Conservation (phyloP, 2,329 filamentous ascomycete genomes). For the Neopestalotiopsis sp. region DNA sequence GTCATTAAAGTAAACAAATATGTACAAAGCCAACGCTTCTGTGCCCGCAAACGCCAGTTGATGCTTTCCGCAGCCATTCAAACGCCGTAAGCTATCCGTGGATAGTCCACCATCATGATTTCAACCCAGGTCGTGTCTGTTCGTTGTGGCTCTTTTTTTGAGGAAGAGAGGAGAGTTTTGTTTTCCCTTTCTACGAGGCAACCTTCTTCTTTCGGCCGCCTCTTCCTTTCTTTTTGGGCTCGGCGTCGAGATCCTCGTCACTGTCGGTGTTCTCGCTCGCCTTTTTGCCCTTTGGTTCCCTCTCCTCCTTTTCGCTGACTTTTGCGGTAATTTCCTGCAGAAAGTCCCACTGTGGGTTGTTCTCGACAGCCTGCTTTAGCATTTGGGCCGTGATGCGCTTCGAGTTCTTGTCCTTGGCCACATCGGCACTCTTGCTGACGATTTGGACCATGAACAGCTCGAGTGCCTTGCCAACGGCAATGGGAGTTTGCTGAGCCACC, state of each 20-base stretch:
- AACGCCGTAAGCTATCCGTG: conserved; percentile 28
- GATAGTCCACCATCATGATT: conserved; percentile 26
- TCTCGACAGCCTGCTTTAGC: conserved; percentile 87
- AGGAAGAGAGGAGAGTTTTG: background rate
- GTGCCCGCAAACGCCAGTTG: conserved; percentile 34
- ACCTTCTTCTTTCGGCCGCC: conserved; percentile 58
- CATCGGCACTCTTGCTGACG: conserved; percentile 84
- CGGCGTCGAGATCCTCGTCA: conserved; percentile 52
- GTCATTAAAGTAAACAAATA: background rate
- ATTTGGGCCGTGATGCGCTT: conserved; percentile 91
- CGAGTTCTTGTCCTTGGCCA: conserved; percentile 81
- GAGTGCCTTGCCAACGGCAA: conserved; percentile 92
- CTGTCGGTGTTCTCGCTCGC: conserved; percentile 59
- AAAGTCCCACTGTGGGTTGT: conserved; percentile 94
- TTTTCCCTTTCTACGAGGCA: conserved; percentile 31
- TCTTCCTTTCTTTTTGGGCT: conserved; percentile 52
- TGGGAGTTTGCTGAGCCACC: conserved; percentile 95
- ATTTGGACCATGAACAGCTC: conserved; percentile 98
- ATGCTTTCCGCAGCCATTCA: conserved; percentile 28
- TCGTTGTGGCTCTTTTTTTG: conserved; percentile 23
- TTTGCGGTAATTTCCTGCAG: conserved; percentile 88
- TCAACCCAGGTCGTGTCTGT: conserved; percentile 28
- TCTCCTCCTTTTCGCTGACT: conserved; percentile 63
- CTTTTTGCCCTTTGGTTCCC: conserved; percentile 47
- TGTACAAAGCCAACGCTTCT: conserved; percentile 9